Conservation (phyloP, 2,329 filamentous ascomycete species). For the Diaporthe helianthi region DNA sequence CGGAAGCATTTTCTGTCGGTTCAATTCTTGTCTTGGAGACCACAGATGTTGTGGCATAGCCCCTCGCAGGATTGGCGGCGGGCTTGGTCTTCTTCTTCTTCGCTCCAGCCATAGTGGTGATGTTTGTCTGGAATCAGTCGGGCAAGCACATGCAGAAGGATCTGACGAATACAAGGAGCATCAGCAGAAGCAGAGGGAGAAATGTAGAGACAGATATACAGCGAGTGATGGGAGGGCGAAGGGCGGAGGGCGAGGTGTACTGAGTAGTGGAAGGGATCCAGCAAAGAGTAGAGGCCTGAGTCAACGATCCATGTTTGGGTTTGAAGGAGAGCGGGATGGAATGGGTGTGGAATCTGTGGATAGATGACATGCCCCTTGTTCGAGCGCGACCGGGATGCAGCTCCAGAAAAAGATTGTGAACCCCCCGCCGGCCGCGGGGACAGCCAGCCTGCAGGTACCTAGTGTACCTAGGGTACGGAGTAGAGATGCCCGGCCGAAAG, state of each 20-base stretch:
- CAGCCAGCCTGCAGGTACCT: not conserved
- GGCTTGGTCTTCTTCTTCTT: conserved; percentile 97
- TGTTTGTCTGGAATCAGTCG: not conserved
- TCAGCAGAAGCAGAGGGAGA: not conserved
- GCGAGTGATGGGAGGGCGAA: not conserved
- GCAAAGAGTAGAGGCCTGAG: conserved; percentile 13
- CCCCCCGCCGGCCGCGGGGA: conserved; percentile 23
- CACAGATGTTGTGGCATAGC: conserved; percentile 92
- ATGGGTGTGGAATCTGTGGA: conserved; percentile 2
- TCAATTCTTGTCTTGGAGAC: conserved; percentile 82
- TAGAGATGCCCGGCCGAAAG: conserved; percentile 35
- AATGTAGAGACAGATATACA: not conserved
- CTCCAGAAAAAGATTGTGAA: conserved; percentile 25
- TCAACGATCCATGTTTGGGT: conserved; percentile 9
- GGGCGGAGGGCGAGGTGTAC: not conserved
- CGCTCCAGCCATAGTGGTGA: conserved; percentile 66
- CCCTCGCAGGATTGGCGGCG: conserved; percentile 83
- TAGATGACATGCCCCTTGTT: conserved; percentile 21
- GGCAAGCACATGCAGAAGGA: conserved; percentile 1
- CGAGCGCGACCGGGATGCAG: conserved; percentile 2
- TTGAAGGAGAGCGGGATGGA: not conserved
- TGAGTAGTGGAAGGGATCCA: not conserved
- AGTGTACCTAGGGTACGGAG: too few species aligned
- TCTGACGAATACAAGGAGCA: not conserved
- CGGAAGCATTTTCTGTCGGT: conserved; percentile 43